Percentiles rank a stretch among this genome's conserved stretches.
phyloP scores from a whole-genome alignment of 1,284 basidiomycete genomes.

The Cutaneotrichosporon curvatum region DNA sequence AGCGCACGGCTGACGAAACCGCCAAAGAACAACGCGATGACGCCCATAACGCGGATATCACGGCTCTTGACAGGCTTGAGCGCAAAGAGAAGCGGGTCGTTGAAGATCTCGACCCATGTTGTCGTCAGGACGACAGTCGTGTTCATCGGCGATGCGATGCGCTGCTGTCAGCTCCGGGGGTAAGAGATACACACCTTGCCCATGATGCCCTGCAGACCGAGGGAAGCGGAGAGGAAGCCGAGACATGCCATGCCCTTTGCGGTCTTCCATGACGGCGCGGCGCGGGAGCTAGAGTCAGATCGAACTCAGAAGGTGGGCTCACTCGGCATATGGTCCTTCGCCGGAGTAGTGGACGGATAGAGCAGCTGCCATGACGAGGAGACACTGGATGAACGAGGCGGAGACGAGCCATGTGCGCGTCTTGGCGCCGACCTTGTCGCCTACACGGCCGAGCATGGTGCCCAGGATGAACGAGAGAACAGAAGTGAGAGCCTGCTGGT shows the following conservation, averaged over 20 bases:
- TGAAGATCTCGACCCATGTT: conserved; percentile 77
- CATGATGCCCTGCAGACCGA: conserved; percentile 70
- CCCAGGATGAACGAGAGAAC: conserved; percentile 59
- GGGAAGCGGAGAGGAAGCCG: conserved; percentile 67
- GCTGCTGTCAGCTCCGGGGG: conserved; percentile 15
- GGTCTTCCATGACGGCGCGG: conserved; percentile 62
- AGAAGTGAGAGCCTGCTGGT: conserved; percentile 72
- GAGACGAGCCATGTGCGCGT: conserved; percentile 66
- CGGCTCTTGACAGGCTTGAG: conserved; percentile 53
- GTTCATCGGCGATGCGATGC: conserved; percentile 68
- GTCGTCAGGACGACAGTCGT: conserved; percentile 55
- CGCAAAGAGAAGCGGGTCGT: conserved; percentile 65
- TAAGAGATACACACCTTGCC: conserved; percentile 52
- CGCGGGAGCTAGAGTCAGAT: conserved; percentile 44
- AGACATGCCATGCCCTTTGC: conserved; percentile 60
- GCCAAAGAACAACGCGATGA: conserved; percentile 63
- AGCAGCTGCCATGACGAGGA: conserved; percentile 66
- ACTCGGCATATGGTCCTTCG: conserved; percentile 52
- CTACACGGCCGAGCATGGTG: conserved; percentile 43
- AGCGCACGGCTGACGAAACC: conserved; percentile 64
- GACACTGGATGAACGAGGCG: conserved; percentile 64
- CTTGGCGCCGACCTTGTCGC: conserved; percentile 57
- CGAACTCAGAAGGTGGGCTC: conserved; percentile 19
- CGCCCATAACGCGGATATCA: conserved; percentile 66
- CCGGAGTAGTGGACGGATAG: conserved; percentile 56